phyloP scores from a whole-genome alignment of 345 rosid species.

The Populus euphratica region DNA sequence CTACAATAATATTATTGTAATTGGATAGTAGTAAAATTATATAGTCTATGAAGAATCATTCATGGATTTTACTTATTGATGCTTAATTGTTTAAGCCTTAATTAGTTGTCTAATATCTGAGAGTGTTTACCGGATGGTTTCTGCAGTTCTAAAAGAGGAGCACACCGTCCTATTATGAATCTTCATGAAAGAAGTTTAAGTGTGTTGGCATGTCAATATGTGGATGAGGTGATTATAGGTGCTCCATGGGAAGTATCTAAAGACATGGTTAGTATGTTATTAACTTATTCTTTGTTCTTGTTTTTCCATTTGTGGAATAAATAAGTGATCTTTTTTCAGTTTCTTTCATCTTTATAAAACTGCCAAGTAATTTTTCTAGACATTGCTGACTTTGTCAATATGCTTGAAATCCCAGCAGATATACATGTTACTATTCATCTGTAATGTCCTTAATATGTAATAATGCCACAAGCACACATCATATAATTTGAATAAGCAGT shows the following conservation, averaged over 20 bases:
- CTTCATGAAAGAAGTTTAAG: conserved; percentile 80
- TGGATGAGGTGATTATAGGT: conserved; percentile 78
- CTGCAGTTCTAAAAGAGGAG: conserved; percentile 64
- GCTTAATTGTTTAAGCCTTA: not conserved
- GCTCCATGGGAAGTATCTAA: conserved; percentile 69
- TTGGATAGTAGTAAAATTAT: not conserved
- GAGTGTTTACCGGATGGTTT: conserved; percentile 6
- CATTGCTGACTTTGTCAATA: not conserved
- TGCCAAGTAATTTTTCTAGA: not conserved
- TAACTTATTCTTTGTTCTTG: not conserved
- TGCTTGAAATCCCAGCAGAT: not conserved
- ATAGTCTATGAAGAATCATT: not conserved
- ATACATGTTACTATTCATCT: not conserved
- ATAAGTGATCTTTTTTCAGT: not conserved
- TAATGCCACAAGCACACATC: not conserved
- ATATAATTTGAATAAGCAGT: not conserved
- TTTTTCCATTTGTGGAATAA: not conserved
- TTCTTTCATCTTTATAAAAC: not conserved
- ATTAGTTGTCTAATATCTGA: not conserved
- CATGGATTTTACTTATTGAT: not conserved
- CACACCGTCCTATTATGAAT: conserved; percentile 74
- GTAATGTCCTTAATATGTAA: not conserved
- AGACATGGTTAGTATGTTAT: conserved; percentile 53
- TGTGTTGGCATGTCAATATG: conserved; percentile 71
- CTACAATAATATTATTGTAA: not conserved